Evolutionary conservation across 2,329 filamentous ascomycete genomes (phyloP), one percentile per base, ranked within the genome.

Genomic region (Fusarium hostae): DNA sequence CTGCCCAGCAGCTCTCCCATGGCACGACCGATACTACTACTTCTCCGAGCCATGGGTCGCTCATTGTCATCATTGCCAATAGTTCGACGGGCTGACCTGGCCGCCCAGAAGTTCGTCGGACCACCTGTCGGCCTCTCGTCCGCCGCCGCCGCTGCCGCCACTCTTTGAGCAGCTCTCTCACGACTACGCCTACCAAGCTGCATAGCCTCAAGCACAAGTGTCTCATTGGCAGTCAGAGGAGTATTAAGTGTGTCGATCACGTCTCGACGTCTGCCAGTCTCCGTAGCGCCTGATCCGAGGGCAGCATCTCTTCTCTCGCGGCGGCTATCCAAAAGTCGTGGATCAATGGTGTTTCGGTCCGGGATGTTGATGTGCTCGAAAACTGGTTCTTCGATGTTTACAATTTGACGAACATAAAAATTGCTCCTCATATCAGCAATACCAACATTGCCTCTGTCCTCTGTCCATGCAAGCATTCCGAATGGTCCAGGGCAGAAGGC

Each of bases 381-480:
- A 6, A 85, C 85, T 30, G 87, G 85, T 57, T 88, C 85, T 72
- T 90, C 87, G 44, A 95, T 84, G 32, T 87, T 83, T 34, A 96
- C 84, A 35, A 92, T 86, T 78, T 96, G 93, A 48, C 91, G 89
- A 56, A 89, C 86, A 50, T 87, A 84, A 68, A 94, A 90, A 26
- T 90, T 88, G 73, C 85, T 88, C 34, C 93, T 87, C 54, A 93
- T 82, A 79, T 96, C 93, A 9, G 91, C 91, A 41, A 95, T 85
- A 40, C 92, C 93, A 20, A 95, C 85, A 61, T 90, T 86, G 6
- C 91, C 92, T 70, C 93, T 91, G 76, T 97, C 93, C 81, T 99
- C 96, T 12, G 94, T 93, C 95, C 96, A 98, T 10, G 97, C 92
- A 43, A 99, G 84, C 22, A 99, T 88, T 78, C 98, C 95, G 85